These are phyloP conservation scores for Fusarium sp. DNA, from an alignment of 2,329 filamentous ascomycete species.

Conservation along the genomic window DNA sequence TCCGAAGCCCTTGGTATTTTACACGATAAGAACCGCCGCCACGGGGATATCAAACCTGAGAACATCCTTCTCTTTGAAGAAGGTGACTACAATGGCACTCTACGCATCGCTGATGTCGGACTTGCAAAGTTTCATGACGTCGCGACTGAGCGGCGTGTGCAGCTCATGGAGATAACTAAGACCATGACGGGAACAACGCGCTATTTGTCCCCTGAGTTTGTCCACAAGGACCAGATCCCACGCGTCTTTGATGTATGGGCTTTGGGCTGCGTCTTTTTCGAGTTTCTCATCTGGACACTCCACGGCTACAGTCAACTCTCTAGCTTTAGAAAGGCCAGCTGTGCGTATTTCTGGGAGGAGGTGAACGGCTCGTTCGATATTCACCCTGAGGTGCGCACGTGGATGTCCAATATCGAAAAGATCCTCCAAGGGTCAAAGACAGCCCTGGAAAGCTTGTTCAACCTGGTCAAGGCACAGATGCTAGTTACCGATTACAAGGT, in stretches of 20 bases:
- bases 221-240: not conserved
- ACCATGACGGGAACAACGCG: not conserved
- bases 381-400: not conserved
- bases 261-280: not conserved
- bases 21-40: not conserved
- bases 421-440: not conserved
- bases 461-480: not conserved
- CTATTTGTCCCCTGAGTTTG: not conserved
- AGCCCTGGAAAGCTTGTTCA: not conserved
- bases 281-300: constrained; percentile 6
- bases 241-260: constrained; percentile 5
- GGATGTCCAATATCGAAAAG: not conserved
- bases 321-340: not conserved
- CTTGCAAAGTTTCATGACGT: not conserved
- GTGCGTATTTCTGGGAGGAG: not conserved
- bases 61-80: constrained; percentile 7
- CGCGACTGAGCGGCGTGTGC: not conserved
- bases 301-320: not conserved
- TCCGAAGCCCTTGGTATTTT: not conserved
- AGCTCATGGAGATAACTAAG: not conserved
- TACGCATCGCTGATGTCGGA: not conserved
- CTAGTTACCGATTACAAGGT: fast-evolving
- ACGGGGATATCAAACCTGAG: constrained; percentile 7
- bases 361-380: fast-evolving
- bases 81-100: not conserved